Conservation (phyloP, 371 early-diverging fungal species). For the Rhizopus delemar region DNA sequence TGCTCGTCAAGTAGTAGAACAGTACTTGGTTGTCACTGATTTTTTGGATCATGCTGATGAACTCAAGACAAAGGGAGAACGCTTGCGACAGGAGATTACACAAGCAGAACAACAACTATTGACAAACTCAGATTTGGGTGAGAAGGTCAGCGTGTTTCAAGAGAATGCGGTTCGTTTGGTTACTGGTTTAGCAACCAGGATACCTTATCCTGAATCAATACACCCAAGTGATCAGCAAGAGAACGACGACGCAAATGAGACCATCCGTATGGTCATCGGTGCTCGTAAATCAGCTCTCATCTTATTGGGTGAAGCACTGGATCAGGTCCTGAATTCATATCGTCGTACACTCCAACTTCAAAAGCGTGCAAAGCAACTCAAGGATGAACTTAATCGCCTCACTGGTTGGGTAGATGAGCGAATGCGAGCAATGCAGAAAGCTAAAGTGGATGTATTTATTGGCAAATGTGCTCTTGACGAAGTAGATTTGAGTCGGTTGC, state of each 20-base stretch:
- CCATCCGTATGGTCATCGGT: slow-evolving; percentile 33
- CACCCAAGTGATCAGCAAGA: slow-evolving; percentile 28
- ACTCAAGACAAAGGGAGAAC: slow-evolving; percentile 29
- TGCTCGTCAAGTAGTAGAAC: slow-evolving; percentile 48
- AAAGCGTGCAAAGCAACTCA: slow-evolving; percentile 32
- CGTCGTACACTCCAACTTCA: slow-evolving; percentile 35
- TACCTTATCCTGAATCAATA: slow-evolving; percentile 39
- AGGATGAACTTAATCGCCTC: slow-evolving; percentile 38
- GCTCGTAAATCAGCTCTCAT: slow-evolving; percentile 35
- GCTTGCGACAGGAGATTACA: slow-evolving; percentile 24
- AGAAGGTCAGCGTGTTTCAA: slow-evolving; percentile 32
- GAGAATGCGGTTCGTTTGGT: slow-evolving; percentile 36
- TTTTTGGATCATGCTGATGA: slow-evolving; percentile 34
- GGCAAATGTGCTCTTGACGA: slow-evolving; percentile 34
- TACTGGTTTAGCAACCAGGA: slow-evolving; percentile 28
- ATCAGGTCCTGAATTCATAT: slow-evolving; percentile 33
- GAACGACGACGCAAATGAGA: slow-evolving; percentile 40
- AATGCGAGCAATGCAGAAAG: slow-evolving; percentile 19
- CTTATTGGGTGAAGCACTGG: slow-evolving; percentile 28
- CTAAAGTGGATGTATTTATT: slow-evolving; percentile 36
- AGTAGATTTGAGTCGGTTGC: slow-evolving; percentile 27
- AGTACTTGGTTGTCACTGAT: slow-evolving; percentile 41
- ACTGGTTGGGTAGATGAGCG: slow-evolving; percentile 37
- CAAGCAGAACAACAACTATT: slow-evolving; percentile 19
- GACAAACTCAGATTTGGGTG: slow-evolving; percentile 20